Conservation (phyloP, 164 flowering plant species). For the Santalum album region DNA sequence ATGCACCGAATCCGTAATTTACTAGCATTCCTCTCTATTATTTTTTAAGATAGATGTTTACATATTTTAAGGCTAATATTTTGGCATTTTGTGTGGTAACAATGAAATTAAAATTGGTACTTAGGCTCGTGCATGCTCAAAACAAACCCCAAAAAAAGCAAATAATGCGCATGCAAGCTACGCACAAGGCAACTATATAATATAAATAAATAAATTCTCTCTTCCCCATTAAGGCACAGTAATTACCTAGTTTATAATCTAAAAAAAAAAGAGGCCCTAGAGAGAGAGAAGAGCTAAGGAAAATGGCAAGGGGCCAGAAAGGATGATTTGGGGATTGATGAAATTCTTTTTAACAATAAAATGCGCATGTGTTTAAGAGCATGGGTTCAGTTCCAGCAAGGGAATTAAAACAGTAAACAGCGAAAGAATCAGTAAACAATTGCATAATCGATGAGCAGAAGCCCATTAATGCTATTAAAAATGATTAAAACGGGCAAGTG, state of each 20-base stretch:
- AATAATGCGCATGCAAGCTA: conserved; percentile 32
- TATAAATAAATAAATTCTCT: conserved; percentile 7
- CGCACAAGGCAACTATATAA: conserved; percentile 8
- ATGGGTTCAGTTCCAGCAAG: conserved; percentile 34
- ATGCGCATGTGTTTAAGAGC: conserved; percentile 15
- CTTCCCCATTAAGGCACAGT: conserved; percentile 15
- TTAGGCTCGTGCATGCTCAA: background rate
- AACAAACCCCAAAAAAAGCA: conserved; percentile 19
- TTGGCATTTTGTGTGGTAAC: too few species aligned
- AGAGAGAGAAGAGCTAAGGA: conserved; percentile 11
- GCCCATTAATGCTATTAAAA: conserved; percentile 7
- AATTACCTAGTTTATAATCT: conserved; percentile 23
- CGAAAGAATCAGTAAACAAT: background rate
- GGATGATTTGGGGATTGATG: conserved; percentile 22
- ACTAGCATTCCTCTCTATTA: too few species aligned
- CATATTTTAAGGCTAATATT: too few species aligned
- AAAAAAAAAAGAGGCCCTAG: conserved; percentile 12
- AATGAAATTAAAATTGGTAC: background rate
- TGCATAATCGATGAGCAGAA: background rate
- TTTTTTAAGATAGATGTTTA: too few species aligned
- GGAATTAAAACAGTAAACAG: conserved; percentile 9
- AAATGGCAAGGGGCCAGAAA: conserved; percentile 12
- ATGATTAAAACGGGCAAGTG: background rate
- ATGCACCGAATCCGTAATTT: too few species aligned
- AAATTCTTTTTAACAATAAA: background rate